Evolutionary conservation across 2,329 filamentous ascomycete species (phyloP), one percentile per base, ranked within the genome.

Genomic region (Ramularia endophylla): DNA sequence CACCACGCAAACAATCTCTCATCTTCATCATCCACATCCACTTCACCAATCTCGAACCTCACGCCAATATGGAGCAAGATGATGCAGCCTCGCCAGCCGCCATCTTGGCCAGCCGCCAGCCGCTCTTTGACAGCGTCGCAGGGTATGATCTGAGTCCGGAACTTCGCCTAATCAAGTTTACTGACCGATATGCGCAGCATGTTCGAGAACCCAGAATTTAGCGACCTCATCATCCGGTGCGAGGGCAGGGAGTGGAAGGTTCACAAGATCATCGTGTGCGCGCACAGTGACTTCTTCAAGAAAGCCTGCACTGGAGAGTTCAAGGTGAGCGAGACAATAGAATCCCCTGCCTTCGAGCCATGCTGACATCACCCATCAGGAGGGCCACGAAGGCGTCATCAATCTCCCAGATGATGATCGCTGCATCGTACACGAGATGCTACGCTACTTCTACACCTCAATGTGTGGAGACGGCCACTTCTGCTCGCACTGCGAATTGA

Each of bases 221-320:
- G 41, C 11, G 52, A 57, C 20, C 39, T 57, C 4, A 46, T 38
- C n/a, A 41, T 57, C 40, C 39, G 28, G 8, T 50, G 46, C 28
- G 44, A 47, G 6, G 34, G 34, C 7, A 41, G 43, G 12, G 38
- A 27, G 12, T 52, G 47, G 40, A 40, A 41, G 9, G 49, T 53
- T 3, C 51, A 57, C 45, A 52, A 50, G 28, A 29, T 38, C 1
- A 31, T 53, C 12, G 29, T 56, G 5, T 56, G 55, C 30, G 6
- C 46, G n/a, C 51, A 53, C 20, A 54, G 45, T 12, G 43, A 46
- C 1, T 55, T 50, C 36, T 52, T 55, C 27, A 27, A 27, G 8
- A 41, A 46, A 18, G 43, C 40, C n/a, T 46, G 43, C 27, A 40
- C 35, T 12, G 44, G 47, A 15, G 9, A 32, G 6, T 47, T 44